A percentile compares a stretch with the other conserved stretches of the same genome.
Evolutionary conservation across 169 alveolate species (phyloP).

Genomic region (Plasmodium vinckei): DNA sequence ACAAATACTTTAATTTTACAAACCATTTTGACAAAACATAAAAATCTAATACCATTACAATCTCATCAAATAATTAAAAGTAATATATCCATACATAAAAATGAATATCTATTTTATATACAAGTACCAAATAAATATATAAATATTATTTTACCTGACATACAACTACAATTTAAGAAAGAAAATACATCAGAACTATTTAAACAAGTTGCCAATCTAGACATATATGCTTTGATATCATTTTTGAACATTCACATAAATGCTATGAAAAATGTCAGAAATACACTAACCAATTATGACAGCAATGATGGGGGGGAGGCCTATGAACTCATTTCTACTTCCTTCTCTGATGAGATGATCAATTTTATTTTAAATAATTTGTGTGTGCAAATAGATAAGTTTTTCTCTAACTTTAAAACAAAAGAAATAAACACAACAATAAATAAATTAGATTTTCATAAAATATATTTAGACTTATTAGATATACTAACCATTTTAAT

Average conservation of each 20-base stretch:
- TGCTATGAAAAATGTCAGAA: background rate
- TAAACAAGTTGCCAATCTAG: constrained; percentile 17
- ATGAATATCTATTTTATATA: constrained; percentile 18
- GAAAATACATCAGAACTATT: background rate
- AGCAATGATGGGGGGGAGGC: too few relatives aligned
- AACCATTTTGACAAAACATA: constrained; percentile 1
- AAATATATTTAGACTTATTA: constrained; percentile 34
- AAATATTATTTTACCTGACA: constrained; percentile 1
- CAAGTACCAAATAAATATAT: constrained; percentile 1
- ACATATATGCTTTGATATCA: constrained; percentile 22
- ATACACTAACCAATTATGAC: too few relatives aligned
- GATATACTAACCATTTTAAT: constrained; percentile 30
- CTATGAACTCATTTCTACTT: background rate
- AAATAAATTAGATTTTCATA: constrained; percentile 22
- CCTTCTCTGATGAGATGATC: constrained; percentile 1
- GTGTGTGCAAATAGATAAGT: constrained; percentile 22
- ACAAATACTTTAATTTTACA: constrained; percentile 18
- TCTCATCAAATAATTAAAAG: constrained; percentile 9
- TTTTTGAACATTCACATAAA: constrained; percentile 21
- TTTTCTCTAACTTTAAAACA: background rate
- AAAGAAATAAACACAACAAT: constrained; percentile 3
- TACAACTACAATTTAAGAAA: background rate
- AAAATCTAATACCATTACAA: background rate
- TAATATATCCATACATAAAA: constrained; percentile 18
- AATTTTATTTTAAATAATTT: constrained; percentile 31